Conservation (phyloP, 768 basidiomycete species). For the Lentinus tigrinus region DNA sequence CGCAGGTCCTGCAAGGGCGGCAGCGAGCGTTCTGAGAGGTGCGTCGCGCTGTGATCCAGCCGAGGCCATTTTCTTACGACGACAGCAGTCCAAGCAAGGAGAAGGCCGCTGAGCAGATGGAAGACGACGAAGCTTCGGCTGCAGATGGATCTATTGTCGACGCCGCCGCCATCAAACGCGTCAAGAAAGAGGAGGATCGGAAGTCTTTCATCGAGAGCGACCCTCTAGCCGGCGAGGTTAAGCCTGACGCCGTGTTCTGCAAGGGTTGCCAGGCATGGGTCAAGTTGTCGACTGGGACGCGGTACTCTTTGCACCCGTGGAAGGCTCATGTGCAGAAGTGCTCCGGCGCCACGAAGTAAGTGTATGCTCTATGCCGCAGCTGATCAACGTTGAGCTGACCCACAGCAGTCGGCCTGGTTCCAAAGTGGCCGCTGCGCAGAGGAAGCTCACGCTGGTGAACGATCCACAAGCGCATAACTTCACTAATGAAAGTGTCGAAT, state of each 20-base stretch:
- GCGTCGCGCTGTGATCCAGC: neutral
- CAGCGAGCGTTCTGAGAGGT: slow-evolving; percentile 9
- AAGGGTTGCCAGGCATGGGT: slow-evolving; percentile 66
- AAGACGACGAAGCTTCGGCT: slow-evolving; percentile 27
- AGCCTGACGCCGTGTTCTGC: slow-evolving; percentile 55
- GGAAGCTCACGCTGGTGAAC: slow-evolving; percentile 61
- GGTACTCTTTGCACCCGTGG: slow-evolving; percentile 56
- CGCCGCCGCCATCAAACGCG: neutral
- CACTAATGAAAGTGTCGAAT: slow-evolving; percentile 45
- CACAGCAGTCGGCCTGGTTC: slow-evolving; percentile 45
- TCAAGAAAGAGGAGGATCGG: slow-evolving; percentile 43
- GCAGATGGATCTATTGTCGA: slow-evolving; percentile 16
- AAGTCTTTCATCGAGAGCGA: slow-evolving; percentile 54
- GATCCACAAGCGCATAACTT: slow-evolving; percentile 59
- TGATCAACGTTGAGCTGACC: neutral
- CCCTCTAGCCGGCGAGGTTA: slow-evolving; percentile 47
- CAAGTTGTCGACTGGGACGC: slow-evolving; percentile 35
- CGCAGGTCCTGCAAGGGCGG: slow-evolving; percentile 51
- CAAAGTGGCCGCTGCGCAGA: slow-evolving; percentile 59
- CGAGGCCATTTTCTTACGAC: neutral
- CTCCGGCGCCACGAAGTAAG: slow-evolving; percentile 38
- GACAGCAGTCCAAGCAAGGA: slow-evolving; percentile 8
- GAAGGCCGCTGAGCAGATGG: slow-evolving; percentile 25
- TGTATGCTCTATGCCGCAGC: slow-evolving; percentile 1
- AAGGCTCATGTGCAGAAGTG: slow-evolving; percentile 49